Base-by-base conservation (phyloP, 257 asterid genomes). In the Lycium barbarum region DNA sequence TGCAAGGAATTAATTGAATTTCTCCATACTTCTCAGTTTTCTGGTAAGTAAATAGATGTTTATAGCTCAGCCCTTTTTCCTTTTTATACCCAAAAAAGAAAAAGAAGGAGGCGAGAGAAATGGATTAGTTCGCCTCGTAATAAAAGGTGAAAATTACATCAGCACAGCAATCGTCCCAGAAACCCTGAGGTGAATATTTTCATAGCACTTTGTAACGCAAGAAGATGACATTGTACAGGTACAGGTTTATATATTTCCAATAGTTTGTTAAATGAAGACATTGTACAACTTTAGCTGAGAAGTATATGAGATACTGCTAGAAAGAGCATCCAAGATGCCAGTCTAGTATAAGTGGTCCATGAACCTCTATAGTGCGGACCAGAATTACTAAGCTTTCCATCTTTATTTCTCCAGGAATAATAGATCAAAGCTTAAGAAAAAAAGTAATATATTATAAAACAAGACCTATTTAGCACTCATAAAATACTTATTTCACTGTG, bases 1-100 rank as follows among this genome's bases (percentile, higher is more conserved):
- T 1, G 0, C 26, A 14, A 53, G 82, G 49, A 78, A 53, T 53
- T 14, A 26, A 53, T 26, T 4, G 33, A 78, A 13, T 53, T 74
- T 54, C 15, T 53, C 26, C 53, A 26, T 8, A 8, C 82, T 78
- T 14, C 70, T 62, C 70, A 78, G 82, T 53, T 78, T 78, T 51
- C 65, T 14, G 82, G 65, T 13, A 13, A 33, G 65, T 53, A 78
- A 51, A 78, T 53, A 78, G 82, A 78, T 53, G 82, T 53, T 78
- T 15, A 78, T 33, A 4, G 82, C 82, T 53, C 12, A 78, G 26
- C 22, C 53, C 47, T 2, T 53, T 78, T 12, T 53, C 5, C 57
- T 6, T 78, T 14, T 0, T 14, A 53, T 53, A 53, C 66, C 65
- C 47, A 61, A 72, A 72, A 72, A 45, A n/a, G 35, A 45, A 72